A percentile compares a stretch with the other conserved stretches of the same genome.
phyloP scores from a whole-genome alignment of 495 filamentous ascomycete species.

The Geoglossum glabrum region DNA sequence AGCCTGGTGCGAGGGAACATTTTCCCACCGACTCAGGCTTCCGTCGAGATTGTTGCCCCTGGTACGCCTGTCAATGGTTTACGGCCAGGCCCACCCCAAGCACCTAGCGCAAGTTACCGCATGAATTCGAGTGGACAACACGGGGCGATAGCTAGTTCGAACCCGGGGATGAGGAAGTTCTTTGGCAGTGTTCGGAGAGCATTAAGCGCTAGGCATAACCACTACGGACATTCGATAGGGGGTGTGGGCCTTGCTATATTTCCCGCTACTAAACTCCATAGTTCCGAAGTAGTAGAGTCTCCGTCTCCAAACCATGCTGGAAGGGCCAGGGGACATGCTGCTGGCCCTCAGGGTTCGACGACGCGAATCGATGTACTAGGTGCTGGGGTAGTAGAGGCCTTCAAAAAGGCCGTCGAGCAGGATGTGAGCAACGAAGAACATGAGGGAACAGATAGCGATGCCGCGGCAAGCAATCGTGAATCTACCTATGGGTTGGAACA shows the following conservation, averaged over 20 bases:
- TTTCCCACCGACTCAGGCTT: slow-evolving; percentile 39
- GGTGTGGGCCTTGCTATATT: not conserved
- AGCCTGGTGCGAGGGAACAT: slow-evolving; percentile 69
- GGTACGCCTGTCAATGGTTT: slow-evolving; percentile 32
- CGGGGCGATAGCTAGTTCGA: slow-evolving; percentile 21
- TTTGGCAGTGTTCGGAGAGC: slow-evolving; percentile 76
- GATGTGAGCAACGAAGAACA: not conserved
- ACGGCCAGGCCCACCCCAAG: slow-evolving; percentile 7
- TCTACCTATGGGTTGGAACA: not conserved
- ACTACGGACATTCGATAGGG: slow-evolving; percentile 11
- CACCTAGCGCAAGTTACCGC: slow-evolving; percentile 19
- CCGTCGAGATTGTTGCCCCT: slow-evolving; percentile 37
- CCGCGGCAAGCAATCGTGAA: not conserved
- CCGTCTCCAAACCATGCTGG: not conserved
- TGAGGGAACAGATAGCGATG: not conserved
- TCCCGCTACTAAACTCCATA: not conserved
- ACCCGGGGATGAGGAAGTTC: slow-evolving; percentile 59
- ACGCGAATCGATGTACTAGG: slow-evolving; percentile 56
- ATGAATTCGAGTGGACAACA: slow-evolving; percentile 5
- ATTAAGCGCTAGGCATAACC: slow-evolving; percentile 41
- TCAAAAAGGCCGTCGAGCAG: slow-evolving; percentile 28
- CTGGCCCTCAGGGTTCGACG: slow-evolving; percentile 18
- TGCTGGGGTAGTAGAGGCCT: slow-evolving; percentile 54
- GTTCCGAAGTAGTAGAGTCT: not conserved
- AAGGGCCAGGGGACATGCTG: slow-evolving; percentile 22